A percentile compares a stretch with the other conserved stretches of the same genome.
Evolutionary conservation across 768 basidiomycete genomes (phyloP).

Genomic region (Lentinus tigrinus): DNA sequence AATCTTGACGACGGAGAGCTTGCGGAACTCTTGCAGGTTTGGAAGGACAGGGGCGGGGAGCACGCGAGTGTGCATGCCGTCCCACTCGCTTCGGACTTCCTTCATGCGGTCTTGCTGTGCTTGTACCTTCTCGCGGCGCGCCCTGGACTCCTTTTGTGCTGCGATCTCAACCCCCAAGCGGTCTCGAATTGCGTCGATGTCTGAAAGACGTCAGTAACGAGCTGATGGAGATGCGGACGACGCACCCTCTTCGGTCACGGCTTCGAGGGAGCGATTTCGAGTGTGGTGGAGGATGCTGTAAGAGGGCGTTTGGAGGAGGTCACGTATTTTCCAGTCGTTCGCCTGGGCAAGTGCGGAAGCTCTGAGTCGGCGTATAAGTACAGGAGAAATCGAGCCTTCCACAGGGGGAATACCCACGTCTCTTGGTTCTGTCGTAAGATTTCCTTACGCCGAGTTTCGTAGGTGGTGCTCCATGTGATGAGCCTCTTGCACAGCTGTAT

Average conservation of each 20-base stretch:
- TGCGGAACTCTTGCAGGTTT: conserved; percentile 45
- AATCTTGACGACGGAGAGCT: conserved; percentile 43
- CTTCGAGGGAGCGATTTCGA: conserved; percentile 41
- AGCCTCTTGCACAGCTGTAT: conserved; percentile 9
- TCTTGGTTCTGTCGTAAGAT: not conserved
- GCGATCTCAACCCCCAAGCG: conserved; percentile 32
- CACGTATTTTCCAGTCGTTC: conserved; percentile 43
- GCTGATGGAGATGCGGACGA: not conserved
- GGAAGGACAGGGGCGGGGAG: conserved; percentile 36
- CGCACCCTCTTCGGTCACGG: conserved; percentile 38
- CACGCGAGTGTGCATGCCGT: conserved; percentile 34
- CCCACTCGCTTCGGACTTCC: conserved; percentile 42
- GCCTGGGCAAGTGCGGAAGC: conserved; percentile 31
- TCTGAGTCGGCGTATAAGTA: conserved; percentile 27
- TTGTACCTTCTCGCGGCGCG: conserved; percentile 29
- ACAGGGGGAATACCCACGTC: conserved; percentile 6
- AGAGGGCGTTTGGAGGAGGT: conserved; percentile 40
- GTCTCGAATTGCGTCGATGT: conserved; percentile 25
- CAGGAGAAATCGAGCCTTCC: not conserved
- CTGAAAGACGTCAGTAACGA: conserved; percentile 22
- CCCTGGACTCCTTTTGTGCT: conserved; percentile 23
- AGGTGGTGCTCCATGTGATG: conserved; percentile 5
- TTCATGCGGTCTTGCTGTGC: conserved; percentile 27
- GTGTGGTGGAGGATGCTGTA: conserved; percentile 39
- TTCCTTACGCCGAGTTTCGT: not conserved